Conservation (phyloP, 352 stramenopile species). For the Peronospora belbahrii region DNA sequence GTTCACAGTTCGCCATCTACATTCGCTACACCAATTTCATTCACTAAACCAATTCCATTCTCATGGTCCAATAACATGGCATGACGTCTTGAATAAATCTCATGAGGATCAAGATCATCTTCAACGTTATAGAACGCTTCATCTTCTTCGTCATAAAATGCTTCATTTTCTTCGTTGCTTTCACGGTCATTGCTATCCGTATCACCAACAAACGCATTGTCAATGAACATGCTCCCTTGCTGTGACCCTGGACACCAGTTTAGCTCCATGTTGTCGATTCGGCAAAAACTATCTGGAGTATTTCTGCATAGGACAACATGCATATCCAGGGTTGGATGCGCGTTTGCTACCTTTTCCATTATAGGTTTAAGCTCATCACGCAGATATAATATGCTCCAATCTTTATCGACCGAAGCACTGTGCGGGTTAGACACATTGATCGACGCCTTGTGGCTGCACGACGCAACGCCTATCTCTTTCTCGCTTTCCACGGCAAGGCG, state of each 20-base stretch:
- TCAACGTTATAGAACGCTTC: background rate
- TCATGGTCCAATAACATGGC: constrained; percentile 14
- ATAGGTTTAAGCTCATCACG: constrained; percentile 30
- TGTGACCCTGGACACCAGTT: constrained; percentile 17
- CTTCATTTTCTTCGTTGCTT: constrained; percentile 7
- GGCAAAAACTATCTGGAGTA: constrained; percentile 13
- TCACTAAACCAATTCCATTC: constrained; percentile 10
- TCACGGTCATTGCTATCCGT: constrained; percentile 1
- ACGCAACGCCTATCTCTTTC: constrained; percentile 5
- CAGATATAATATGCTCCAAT: constrained; percentile 20
- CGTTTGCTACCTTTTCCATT: constrained; percentile 16
- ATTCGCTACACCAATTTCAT: no score
- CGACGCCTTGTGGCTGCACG: constrained; percentile 14
- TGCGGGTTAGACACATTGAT: constrained; percentile 23
- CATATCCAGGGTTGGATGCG: constrained; percentile 16
- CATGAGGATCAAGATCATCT: background rate
- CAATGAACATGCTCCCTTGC: constrained; percentile 17
- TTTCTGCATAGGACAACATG: constrained; percentile 18
- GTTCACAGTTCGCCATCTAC: no score
- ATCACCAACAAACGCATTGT: constrained; percentile 17
- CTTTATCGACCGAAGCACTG: constrained; percentile 10
- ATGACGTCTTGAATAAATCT: constrained; percentile 7
- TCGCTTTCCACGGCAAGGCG: constrained; percentile 10
- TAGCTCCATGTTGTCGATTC: constrained; percentile 21
- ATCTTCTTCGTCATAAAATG: constrained; percentile 4